Evolutionary conservation across 2,329 filamentous ascomycete species (phyloP), one percentile per base, ranked within the genome.

Genomic region (Aspergillus puulaauensis): DNA sequence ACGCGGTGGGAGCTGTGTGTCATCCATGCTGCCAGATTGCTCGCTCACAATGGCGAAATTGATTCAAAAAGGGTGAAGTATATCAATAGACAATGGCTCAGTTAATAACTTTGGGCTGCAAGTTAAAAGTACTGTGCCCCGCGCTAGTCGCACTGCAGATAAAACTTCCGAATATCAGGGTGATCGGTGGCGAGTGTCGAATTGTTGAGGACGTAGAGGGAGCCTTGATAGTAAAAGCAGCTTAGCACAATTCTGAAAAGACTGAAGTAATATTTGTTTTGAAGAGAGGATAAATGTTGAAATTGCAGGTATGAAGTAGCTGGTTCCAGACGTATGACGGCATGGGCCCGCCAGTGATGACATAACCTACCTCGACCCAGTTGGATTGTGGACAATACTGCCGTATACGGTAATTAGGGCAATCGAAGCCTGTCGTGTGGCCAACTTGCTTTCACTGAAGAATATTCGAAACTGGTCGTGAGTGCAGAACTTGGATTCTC

Each of bases 1-100:
- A 31, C 23, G 23, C 48, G 44, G 27, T 72, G 37, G 44, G 14
- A 54, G 24, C 31, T 15, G n/a, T 17, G 52, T 47, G 52, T 54
- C 52, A 35, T 54, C 52, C 52, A 54, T 54, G 17, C n/a, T 33
- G 31, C 31, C 27, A n/a, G 21, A 57, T 44, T 41, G n/a, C 33
- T 23, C 17, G 43, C 21, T 52, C 43, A 21, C 24, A 33, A 19
- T 35, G 8, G n/a, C 24, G 31, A 8, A 33, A 17, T 24, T 12
- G 23, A 45, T 23, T 23, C n/a, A 4, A 3, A 17, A 24, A 12
- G 19, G n/a, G 17, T 6, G n/a, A 21, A 54, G 15, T 19, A 19
- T 40, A 19, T 41, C 27, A 24, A 14, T 12, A 14, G n/a, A 14
- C 51, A 23, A 33, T 40, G 21, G 43, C 52, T 21, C 9, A 33